A percentile compares a stretch with the other conserved stretches of the same genome.
These are phyloP conservation scores for Salix exigua DNA, from an alignment of 345 rosid genomes.

Conservation along the genomic window DNA sequence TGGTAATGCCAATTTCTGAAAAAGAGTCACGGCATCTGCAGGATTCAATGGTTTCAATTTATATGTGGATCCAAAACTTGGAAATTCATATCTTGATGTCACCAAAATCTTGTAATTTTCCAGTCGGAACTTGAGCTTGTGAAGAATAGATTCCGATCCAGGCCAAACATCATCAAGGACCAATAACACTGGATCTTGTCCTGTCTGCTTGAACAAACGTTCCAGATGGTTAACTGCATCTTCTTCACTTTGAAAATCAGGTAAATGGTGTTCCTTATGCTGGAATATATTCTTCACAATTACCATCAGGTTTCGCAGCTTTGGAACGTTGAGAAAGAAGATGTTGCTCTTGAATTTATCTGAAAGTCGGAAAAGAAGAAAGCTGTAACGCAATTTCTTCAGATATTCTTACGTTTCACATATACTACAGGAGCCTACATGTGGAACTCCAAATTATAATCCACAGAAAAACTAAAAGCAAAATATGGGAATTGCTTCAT, in stretches of 20 bases:
- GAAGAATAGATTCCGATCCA: slow-evolving; percentile 19
- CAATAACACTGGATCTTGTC: slow-evolving; percentile 10
- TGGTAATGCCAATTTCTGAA: slow-evolving; percentile 9
- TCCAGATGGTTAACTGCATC: slow-evolving; percentile 25
- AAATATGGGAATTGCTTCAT: neutral
- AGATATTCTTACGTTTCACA: neutral
- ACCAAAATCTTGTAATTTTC: slow-evolving; percentile 22
- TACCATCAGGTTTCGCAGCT: slow-evolving; percentile 7
- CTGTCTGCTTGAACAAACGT: slow-evolving; percentile 10
- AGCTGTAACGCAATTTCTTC: neutral
- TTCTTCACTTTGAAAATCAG: slow-evolving; percentile 20
- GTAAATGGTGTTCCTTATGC: slow-evolving; percentile 1
- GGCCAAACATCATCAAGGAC: slow-evolving; percentile 37
- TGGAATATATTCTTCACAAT: slow-evolving; percentile 20
- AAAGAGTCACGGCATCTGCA: slow-evolving; percentile 21
- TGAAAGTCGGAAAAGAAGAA: slow-evolving; percentile 8
- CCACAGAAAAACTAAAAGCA: no score
- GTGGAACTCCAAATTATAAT: neutral
- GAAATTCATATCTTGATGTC: slow-evolving; percentile 27
- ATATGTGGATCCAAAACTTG: slow-evolving; percentile 15
- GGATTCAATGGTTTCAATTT: slow-evolving; percentile 11
- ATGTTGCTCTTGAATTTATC: slow-evolving; percentile 19
- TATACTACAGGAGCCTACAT: neutral
- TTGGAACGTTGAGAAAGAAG: slow-evolving; percentile 25
- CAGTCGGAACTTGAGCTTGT: slow-evolving; percentile 19